Evolutionary conservation across 176 grass and related monocot genomes (phyloP).

Genomic region (barley (Hordeum vulgare)): MorexV3_pseudomolecules_assembly NC_058522.1:462606581-462607080

Average conservation of each 20-base stretch:
- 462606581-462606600: neutral
- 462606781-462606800: neutral
- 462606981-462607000: neutral
- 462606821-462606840: neutral
- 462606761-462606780: neutral
- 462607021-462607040: neutral
- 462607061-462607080: conserved; percentile 30
- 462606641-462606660: neutral
- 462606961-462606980: neutral
- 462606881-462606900: neutral
- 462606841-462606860: neutral
- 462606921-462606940: conserved; percentile 20
- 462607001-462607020: neutral
- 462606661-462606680: conserved; percentile 8
- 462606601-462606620: neutral
- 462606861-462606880: neutral
- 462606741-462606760: conserved; percentile 18
- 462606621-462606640: neutral
- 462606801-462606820: neutral
- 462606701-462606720: neutral
- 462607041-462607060: neutral
- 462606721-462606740: conserved; percentile 30
- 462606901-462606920: neutral
- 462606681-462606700: neutral
- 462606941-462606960: neutral